Base-by-base conservation (phyloP, 805 yeast genomes). In the Vanderwaltozyma verrucispora region DNA sequence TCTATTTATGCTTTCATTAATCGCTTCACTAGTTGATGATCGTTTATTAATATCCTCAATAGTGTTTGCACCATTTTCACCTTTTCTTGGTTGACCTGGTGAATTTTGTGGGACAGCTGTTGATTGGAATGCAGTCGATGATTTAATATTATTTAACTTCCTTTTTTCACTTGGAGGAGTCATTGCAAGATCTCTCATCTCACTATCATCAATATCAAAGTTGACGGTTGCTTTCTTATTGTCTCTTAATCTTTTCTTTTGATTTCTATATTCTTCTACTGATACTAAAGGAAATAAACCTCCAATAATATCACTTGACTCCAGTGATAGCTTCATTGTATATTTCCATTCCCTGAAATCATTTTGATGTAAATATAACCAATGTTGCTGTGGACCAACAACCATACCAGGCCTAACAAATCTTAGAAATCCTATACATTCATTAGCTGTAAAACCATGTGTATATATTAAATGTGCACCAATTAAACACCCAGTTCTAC, bases 321-420 rank as follows among this genome's bases (percentile, higher is more conserved):
- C 59, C 40, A 72, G 71, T 42, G 86, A 86, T 25, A 87, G 55
- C 15, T 77, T 77, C 94, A 83, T 87, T 10, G 96, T 86, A 50
- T 79, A 84, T 59, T 86, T 74, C 97, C 98, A 92, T 52, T 87
- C 96, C 52, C 96, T 72, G 60, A 92, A 92, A 49, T 88, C 96
- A 59, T 86, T 80, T 61, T 92, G 98, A 58, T 92, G 96, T 45
- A 92, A 71, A 55, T 92, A 92, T 41, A 92, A 69, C 98, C 98
- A 92, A 64, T 92, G 98, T 59, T 92, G 98, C 61, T 92, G 98
- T 2, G 98, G 98, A 0, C 98, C 98, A 23, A 92, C 98, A n/a
- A 92, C 96, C 98, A 92, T 92, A 30, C 98, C 98, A 0, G 98
- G 98, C 48, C 98, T 75, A 45, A 92, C 71, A 74, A 92, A 83